These are phyloP conservation scores for Chaetoscypha palmicola DNA, from an alignment of 2,329 filamentous ascomycete species.

Conservation along the genomic window DNA sequence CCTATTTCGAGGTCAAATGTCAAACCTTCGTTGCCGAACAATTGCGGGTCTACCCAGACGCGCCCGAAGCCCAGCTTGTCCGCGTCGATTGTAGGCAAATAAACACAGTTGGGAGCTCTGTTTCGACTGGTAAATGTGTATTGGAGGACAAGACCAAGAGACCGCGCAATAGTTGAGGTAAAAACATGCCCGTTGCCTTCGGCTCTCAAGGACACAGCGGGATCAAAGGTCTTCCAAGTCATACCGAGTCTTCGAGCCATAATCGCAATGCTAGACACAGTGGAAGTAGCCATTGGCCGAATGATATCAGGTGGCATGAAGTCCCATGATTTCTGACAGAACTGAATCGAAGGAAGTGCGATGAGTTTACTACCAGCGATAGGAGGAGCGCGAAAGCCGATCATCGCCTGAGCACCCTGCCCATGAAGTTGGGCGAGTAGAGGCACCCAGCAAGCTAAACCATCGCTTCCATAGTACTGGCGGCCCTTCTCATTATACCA, in stretches of 20 bases:
- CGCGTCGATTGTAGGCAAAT: slow-evolving; percentile 11
- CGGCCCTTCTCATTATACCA: slow-evolving; percentile 4
- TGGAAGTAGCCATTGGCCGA: slow-evolving; percentile 22
- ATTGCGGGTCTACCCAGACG: slow-evolving; percentile 8
- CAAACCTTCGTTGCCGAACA: slow-evolving; percentile 4
- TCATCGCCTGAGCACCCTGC: slow-evolving; percentile 7
- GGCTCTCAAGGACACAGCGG: slow-evolving; percentile 21
- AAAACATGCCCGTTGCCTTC: slow-evolving; percentile 26
- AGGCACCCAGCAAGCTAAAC: slow-evolving; percentile 17
- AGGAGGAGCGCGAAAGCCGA: slow-evolving; percentile 5
- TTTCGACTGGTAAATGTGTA: slow-evolving; percentile 11
- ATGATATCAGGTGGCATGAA: slow-evolving; percentile 26
- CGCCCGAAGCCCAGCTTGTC: slow-evolving; percentile 16
- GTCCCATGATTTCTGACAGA: slow-evolving; percentile 24
- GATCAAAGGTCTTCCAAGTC: slow-evolving; percentile 25
- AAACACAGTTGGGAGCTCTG: slow-evolving; percentile 6
- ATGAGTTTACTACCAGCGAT: neutral
- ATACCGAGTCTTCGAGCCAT: slow-evolving; percentile 26
- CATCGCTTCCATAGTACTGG: slow-evolving; percentile 11
- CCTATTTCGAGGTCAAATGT: slow-evolving; percentile 11
- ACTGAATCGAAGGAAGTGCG: slow-evolving; percentile 10
- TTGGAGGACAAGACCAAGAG: slow-evolving; percentile 19
- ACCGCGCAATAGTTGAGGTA: slow-evolving; percentile 22
- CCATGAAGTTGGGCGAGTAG: slow-evolving; percentile 13
- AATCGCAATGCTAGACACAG: slow-evolving; percentile 21